Conservation (phyloP, 768 basidiomycete species). For the Suillus subluteus region DNA sequence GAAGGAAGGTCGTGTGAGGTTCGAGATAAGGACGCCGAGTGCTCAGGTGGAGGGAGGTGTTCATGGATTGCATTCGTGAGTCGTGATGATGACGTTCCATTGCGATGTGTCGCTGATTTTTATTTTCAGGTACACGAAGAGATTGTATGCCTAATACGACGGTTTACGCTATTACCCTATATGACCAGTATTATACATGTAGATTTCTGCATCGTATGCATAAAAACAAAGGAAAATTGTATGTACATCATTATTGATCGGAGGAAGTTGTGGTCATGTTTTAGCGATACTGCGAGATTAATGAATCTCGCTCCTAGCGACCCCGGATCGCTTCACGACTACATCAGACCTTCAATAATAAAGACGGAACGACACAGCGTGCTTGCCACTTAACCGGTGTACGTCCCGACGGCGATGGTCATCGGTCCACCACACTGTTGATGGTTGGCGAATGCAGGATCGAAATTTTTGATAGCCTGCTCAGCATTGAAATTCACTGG, state of each 20-base stretch:
- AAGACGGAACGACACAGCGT: not conserved
- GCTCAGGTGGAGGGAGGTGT: constrained; percentile 97
- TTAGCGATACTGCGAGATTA: not conserved
- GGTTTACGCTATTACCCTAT: not conserved
- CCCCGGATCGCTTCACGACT: not conserved
- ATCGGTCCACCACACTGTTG: not conserved
- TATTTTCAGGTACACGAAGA: constrained; percentile 55
- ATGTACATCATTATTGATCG: constrained; percentile 1
- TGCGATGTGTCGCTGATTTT: constrained; percentile 4
- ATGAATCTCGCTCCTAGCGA: not conserved
- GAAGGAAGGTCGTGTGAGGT: constrained; percentile 68
- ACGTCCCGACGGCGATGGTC: not conserved
- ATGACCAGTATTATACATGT: not conserved
- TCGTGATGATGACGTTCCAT: constrained; percentile 28
- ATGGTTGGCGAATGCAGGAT: not conserved
- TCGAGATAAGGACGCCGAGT: constrained; percentile 92
- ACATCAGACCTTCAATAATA: not conserved
- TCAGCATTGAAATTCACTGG: not conserved
- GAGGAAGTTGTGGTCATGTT: not conserved
- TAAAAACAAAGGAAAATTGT: constrained; percentile 5
- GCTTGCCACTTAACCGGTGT: not conserved
- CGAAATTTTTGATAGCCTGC: not conserved
- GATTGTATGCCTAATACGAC: constrained; percentile 47
- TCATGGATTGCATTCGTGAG: constrained; percentile 93
- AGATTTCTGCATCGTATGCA: not conserved